Evolutionary conservation across 345 rosid species (phyloP).

Genomic region (Odontarrhena argentea): DNA sequence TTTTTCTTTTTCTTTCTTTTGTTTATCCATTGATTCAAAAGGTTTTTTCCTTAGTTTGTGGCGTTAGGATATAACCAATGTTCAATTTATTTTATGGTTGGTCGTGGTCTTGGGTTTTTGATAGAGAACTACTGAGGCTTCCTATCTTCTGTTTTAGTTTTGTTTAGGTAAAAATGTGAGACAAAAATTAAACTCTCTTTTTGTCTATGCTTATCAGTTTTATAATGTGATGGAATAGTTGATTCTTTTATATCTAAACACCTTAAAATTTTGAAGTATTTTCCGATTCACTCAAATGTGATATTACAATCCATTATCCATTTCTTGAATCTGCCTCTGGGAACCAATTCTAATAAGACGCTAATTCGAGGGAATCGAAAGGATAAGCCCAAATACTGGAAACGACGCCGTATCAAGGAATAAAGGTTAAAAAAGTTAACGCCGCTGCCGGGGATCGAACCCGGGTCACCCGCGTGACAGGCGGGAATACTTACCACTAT

Average conservation of each 20-base stretch:
- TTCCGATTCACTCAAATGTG: not conserved
- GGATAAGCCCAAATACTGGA: too few relatives aligned
- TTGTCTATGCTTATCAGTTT: conserved; percentile 30
- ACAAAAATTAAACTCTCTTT: conserved; percentile 26
- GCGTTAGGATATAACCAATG: conserved; percentile 20
- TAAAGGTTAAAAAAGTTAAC: not conserved
- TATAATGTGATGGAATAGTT: conserved; percentile 45
- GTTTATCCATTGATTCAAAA: conserved; percentile 22
- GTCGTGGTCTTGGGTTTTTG: conserved; percentile 37
- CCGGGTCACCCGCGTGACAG: conserved; percentile 98
- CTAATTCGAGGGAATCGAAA: too few relatives aligned
- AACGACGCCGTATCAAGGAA: too few relatives aligned
- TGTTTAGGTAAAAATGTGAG: conserved; percentile 40
- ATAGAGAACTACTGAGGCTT: conserved; percentile 32
- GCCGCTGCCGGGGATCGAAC: conserved; percentile 97
- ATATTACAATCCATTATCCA: too few relatives aligned
- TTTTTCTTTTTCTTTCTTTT: not conserved
- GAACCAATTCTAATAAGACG: too few relatives aligned
- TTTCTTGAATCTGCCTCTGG: too few relatives aligned
- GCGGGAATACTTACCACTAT: conserved; percentile 89
- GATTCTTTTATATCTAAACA: conserved; percentile 49
- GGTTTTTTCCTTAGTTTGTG: conserved; percentile 11
- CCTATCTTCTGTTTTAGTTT: conserved; percentile 37
- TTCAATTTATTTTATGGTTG: conserved; percentile 31
- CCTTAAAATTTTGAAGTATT: not conserved